Evolutionary conservation across 108 stramenopile genomes (phyloP).

Genomic region (Stephanodiscus minutulus): DNA sequence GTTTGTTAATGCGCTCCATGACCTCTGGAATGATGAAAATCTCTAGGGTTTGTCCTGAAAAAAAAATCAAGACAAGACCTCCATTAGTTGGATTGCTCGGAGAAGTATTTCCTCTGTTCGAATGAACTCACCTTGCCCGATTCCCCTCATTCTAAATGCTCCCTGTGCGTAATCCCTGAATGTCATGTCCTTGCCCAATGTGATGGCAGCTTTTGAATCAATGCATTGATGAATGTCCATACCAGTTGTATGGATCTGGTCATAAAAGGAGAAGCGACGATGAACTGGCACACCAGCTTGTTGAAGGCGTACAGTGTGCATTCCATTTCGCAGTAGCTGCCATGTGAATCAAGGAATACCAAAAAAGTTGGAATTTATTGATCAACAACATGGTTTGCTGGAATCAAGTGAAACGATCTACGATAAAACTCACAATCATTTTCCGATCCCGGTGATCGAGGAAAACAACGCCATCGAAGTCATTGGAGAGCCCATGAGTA

Average conservation of each 20-base stretch:
- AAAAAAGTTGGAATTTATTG: neutral
- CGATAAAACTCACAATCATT: slow-evolving; percentile 66
- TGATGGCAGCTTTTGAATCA: slow-evolving; percentile 88
- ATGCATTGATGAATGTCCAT: slow-evolving; percentile 97
- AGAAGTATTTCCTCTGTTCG: too few relatives aligned
- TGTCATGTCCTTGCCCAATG: slow-evolving; percentile 98
- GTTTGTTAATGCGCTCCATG: slow-evolving; percentile 75
- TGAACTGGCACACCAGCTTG: slow-evolving; percentile 89
- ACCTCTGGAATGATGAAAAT: slow-evolving; percentile 94
- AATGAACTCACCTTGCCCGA: slow-evolving; percentile 58
- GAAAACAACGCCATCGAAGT: slow-evolving; percentile 95
- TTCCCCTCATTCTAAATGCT: slow-evolving; percentile 96
- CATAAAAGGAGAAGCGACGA: slow-evolving; percentile 94
- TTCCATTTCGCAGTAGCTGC: slow-evolving; percentile 73
- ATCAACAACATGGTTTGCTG: neutral
- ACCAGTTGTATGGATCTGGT: slow-evolving; percentile 98
- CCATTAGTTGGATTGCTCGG: too few relatives aligned
- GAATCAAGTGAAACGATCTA: neutral
- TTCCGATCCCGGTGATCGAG: slow-evolving; percentile 93
- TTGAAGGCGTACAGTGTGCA: slow-evolving; percentile 80
- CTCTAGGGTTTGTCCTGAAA: slow-evolving; percentile 85
- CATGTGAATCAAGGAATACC: neutral
- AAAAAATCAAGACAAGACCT: too few relatives aligned
- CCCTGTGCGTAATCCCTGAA: slow-evolving; percentile 97
- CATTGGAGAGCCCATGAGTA: slow-evolving; percentile 63